These are phyloP conservation scores for Geoglossum cookeanum DNA, from an alignment of 2,329 filamentous ascomycete genomes.

Conservation along the genomic window DNA sequence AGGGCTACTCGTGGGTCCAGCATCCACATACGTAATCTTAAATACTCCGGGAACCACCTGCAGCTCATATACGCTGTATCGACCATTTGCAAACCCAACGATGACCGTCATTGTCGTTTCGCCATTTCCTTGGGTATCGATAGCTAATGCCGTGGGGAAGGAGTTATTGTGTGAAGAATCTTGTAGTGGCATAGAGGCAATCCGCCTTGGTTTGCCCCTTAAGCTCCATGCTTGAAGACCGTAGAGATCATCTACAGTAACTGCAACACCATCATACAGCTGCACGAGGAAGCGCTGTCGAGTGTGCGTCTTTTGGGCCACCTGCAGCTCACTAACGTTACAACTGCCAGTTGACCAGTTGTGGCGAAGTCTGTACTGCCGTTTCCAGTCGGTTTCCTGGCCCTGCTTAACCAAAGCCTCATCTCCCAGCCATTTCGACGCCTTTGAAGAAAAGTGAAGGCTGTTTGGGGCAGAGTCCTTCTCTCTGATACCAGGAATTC, in stretches of 20 bases:
- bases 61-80: slow-evolving; percentile 51
- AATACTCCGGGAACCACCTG: slow-evolving; percentile 16
- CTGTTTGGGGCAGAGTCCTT: slow-evolving; percentile 19
- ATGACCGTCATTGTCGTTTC: slow-evolving; percentile 33
- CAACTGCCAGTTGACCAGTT: slow-evolving; percentile 82
- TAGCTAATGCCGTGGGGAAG: slow-evolving; percentile 41
- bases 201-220: slow-evolving; percentile 34
- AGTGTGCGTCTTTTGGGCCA: slow-evolving; percentile 31
- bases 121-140: slow-evolving; percentile 34
- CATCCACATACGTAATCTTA: neutral
- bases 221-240: slow-evolving; percentile 67
- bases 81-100: slow-evolving; percentile 53
- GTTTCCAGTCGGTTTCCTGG: slow-evolving; percentile 56
- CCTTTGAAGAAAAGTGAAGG: slow-evolving; percentile 32
- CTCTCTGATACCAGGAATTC: slow-evolving; percentile 47
- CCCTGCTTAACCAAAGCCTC: slow-evolving; percentile 33
- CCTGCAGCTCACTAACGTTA: slow-evolving; percentile 56
- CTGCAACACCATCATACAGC: slow-evolving; percentile 55
- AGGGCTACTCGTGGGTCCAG: neutral
- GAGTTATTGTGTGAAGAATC: neutral
- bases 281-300: slow-evolving; percentile 44
- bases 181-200: slow-evolving; percentile 29
- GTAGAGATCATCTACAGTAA: slow-evolving; percentile 50
- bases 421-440: slow-evolving; percentile 43
- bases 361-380: slow-evolving; percentile 68